phyloP scores from a whole-genome alignment of 176 grass and related monocot species.

The Pharus latifolius region DNA sequence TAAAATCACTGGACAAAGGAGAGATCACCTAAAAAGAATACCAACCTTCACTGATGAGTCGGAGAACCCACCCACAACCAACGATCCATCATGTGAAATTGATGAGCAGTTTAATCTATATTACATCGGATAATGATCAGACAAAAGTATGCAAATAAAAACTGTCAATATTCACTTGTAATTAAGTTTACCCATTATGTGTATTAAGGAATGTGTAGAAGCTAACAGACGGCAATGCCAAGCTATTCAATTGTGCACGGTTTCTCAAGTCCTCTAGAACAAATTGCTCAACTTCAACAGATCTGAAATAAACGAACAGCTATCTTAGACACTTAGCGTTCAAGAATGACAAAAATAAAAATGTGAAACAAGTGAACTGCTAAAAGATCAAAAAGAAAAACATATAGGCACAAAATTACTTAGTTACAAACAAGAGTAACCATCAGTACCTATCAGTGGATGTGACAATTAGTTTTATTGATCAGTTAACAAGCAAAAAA shows the following conservation, averaged over 20 bases:
- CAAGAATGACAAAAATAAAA: conserved; percentile 12
- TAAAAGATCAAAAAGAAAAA: not conserved
- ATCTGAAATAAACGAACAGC: conserved; percentile 46
- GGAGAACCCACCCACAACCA: conserved; percentile 96
- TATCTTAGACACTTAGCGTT: not conserved
- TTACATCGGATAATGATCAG: conserved; percentile 18
- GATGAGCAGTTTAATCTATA: conserved; percentile 93
- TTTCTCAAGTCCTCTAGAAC: conserved; percentile 84
- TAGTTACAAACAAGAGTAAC: not conserved
- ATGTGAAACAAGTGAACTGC: not conserved
- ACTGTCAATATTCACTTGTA: conserved; percentile 5
- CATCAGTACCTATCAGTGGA: not conserved
- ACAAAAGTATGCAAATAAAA: not conserved
- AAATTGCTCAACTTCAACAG: conserved; percentile 70
- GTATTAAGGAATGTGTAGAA: conserved; percentile 95
- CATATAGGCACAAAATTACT: not conserved
- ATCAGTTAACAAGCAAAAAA: not conserved
- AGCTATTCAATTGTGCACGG: conserved; percentile 67
- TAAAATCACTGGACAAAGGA: not conserved
- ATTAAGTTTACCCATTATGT: conserved; percentile 75
- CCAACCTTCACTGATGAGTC: conserved; percentile 95
- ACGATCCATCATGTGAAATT: conserved; percentile 86
- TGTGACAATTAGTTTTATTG: not conserved
- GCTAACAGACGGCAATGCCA: conserved; percentile 88
- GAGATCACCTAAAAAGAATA: conserved; percentile 2